A percentile compares a stretch with the other conserved stretches of the same genome.
Evolutionary conservation across 208 protist species (phyloP).

Genomic region (Crithidia brevicula): DNA sequence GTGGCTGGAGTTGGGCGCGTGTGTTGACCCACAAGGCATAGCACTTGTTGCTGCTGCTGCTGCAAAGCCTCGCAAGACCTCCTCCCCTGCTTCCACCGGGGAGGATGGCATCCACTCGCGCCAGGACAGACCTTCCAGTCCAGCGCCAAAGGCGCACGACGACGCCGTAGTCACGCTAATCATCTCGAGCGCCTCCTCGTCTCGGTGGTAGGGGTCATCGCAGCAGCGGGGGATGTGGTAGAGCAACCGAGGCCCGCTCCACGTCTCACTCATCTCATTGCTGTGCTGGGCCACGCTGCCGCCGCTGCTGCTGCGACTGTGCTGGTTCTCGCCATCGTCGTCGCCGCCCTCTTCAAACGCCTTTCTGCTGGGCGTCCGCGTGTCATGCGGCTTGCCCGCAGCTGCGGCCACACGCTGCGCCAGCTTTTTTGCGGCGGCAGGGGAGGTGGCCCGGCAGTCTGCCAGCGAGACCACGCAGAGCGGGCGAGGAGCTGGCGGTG

Average conservation of each 20-base stretch:
- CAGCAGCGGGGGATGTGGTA: constrained; percentile 33
- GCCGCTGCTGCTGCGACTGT: constrained; percentile 4
- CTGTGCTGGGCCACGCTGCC: neutral
- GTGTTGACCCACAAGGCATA: neutral
- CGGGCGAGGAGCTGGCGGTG: neutral
- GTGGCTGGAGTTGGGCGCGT: neutral
- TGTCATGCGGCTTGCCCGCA: neutral
- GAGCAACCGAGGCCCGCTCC: constrained; percentile 2
- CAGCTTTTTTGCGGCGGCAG: neutral
- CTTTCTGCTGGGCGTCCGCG: neutral
- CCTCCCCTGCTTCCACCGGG: constrained; percentile 15
- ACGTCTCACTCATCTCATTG: constrained; percentile 8
- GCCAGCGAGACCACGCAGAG: constrained; percentile 28
- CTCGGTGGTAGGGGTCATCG: constrained; percentile 63
- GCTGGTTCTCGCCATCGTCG: neutral
- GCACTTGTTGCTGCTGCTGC: neutral
- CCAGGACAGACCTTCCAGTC: constrained; percentile 43
- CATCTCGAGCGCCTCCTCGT: constrained; percentile 55
- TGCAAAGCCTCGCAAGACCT: neutral
- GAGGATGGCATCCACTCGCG: constrained; percentile 32
- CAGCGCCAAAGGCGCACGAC: constrained; percentile 55
- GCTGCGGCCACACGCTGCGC: no score
- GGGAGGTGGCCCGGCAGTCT: constrained; percentile 2
- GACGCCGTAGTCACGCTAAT: constrained; percentile 56
- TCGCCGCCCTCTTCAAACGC: neutral